Percentiles rank a stretch among this genome's conserved stretches.
Conservation (phyloP, 331 rosid species). For the Stylosanthes scabra region DNA sequence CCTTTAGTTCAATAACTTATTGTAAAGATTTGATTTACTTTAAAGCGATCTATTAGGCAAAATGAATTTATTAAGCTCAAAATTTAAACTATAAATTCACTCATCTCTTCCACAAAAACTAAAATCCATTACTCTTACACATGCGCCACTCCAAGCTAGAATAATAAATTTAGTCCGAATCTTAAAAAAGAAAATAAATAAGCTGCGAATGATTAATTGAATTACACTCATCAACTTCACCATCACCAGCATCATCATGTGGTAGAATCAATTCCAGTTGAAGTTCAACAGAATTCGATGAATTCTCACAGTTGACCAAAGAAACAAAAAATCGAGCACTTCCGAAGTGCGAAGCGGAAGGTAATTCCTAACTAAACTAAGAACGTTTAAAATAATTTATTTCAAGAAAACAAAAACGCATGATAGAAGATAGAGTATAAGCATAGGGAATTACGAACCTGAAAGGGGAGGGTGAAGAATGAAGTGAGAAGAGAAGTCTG, state of each 20-base stretch:
- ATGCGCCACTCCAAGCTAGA: neutral
- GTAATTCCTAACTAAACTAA: no score
- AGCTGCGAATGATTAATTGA: neutral
- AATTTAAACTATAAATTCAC: neutral
- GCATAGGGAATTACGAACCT: neutral
- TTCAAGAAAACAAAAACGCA: neutral
- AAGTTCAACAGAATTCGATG: constrained; percentile 12
- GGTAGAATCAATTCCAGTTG: constrained; percentile 8
- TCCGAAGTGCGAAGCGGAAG: neutral
- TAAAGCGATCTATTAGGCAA: neutral
- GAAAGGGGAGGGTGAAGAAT: neutral
- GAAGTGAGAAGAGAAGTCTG: neutral
- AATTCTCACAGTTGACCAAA: constrained; percentile 3
- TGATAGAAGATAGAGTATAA: neutral
- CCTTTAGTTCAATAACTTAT: neutral
- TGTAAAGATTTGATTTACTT: neutral
- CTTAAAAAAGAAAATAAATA: neutral
- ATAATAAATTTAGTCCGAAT: neutral
- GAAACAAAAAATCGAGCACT: neutral
- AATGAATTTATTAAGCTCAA: neutral
- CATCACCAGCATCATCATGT: neutral
- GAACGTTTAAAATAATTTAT: no score
- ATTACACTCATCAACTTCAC: neutral
- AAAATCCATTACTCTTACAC: neutral
- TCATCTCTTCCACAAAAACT: neutral